Conservation (phyloP, 768 basidiomycete genomes). For the Tephrocybe sp. region DNA sequence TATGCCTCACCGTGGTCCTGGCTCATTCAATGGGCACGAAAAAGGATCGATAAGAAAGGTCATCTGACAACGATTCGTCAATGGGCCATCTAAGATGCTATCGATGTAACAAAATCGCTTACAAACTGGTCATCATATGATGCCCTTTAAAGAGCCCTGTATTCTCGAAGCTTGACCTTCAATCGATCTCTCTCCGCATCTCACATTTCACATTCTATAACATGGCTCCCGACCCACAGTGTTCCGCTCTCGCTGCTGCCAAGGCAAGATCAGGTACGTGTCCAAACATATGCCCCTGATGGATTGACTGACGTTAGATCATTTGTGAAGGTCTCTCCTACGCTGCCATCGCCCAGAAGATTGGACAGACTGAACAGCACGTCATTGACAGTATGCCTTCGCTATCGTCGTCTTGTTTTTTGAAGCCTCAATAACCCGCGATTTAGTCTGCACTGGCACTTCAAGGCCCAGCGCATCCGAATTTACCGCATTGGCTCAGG, state of each 20-base stretch:
- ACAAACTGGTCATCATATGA: too few relatives aligned
- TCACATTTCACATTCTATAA: not conserved
- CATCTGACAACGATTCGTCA: too few relatives aligned
- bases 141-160: too few relatives aligned
- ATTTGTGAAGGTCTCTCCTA: constrained; percentile 44
- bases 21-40: too few relatives aligned
- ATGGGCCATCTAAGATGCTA: too few relatives aligned
- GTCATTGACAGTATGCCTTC: constrained; percentile 51
- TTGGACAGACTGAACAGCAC: constrained; percentile 41
- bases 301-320: not conserved
- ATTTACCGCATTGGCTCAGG: constrained; percentile 44
- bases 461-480: constrained; percentile 42
- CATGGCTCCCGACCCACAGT: constrained; percentile 43
- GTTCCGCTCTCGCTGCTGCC: constrained; percentile 55
- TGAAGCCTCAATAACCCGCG: not conserved
- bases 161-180: not conserved
- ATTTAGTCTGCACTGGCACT: constrained; percentile 46
- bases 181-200: not conserved
- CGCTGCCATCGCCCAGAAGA: constrained; percentile 41
- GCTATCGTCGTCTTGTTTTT: not conserved
- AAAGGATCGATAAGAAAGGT: too few relatives aligned
- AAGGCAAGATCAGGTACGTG: constrained; percentile 45
- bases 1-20: too few relatives aligned
- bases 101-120: too few relatives aligned
- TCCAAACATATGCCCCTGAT: not conserved